A percentile compares a stretch with the other conserved stretches of the same genome.
phyloP scores from a whole-genome alignment of 805 yeast genomes.

The Brettanomyces nanus region DNA sequence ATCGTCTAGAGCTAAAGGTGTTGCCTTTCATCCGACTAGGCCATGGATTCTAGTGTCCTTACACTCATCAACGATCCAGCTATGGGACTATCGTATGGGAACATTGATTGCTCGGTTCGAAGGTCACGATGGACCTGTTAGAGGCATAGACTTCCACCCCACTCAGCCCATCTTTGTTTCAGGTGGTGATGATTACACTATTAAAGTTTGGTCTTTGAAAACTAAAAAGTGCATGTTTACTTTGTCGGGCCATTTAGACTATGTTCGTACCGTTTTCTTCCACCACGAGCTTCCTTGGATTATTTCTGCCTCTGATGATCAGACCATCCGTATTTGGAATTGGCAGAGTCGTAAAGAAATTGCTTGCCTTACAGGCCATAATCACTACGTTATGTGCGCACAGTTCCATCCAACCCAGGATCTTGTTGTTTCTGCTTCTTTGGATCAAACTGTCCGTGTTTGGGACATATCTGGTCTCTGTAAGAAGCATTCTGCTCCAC shows the following conservation, averaged over 20 bases:
- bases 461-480: constrained; percentile 97
- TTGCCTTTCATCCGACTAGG: constrained; percentile 91
- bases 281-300: constrained; percentile 98
- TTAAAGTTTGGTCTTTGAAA: constrained; percentile 93
- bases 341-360: constrained; percentile 98
- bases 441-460: constrained; percentile 97
- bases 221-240: constrained; percentile 90
- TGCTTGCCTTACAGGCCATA: constrained; percentile 96
- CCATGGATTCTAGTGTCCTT: constrained; percentile 95
- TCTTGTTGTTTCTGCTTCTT: constrained; percentile 86
- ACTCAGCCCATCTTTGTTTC: constrained; percentile 96
- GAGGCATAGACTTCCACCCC: constrained; percentile 94
- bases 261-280: constrained; percentile 88
- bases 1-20: constrained; percentile 95
- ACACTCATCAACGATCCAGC: constrained; percentile 95
- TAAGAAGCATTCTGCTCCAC: constrained; percentile 83
- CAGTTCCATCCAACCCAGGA: constrained; percentile 96
- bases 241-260: constrained; percentile 88
- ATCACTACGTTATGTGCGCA: constrained; percentile 97
- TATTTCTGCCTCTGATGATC: constrained; percentile 93
- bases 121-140: constrained; percentile 97
- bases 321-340: constrained; percentile 97
- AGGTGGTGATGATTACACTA: constrained; percentile 94
- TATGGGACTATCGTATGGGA: constrained; percentile 99
- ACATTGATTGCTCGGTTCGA: constrained; percentile 92